Conservation (phyloP, 495 filamentous ascomycete genomes). For the Hypoxylon fuscum region DNA sequence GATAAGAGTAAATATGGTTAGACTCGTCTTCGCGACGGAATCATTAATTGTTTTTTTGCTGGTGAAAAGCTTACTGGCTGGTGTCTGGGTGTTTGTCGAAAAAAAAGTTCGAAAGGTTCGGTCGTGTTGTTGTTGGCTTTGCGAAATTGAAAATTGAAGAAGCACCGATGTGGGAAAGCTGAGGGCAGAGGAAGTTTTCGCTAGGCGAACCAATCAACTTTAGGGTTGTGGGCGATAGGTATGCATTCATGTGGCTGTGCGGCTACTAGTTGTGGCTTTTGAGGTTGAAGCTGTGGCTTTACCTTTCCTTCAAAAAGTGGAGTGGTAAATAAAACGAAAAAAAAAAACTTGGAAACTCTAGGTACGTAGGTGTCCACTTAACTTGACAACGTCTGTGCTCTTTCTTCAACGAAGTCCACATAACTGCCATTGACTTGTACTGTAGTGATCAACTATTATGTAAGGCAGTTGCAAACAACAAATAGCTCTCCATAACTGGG, state of each 20-base stretch:
- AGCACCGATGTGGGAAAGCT: slow-evolving; percentile 44
- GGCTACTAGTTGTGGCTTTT: slow-evolving; percentile 8
- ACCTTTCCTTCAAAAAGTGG: too few relatives aligned
- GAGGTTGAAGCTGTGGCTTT: not conserved
- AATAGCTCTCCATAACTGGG: too few relatives aligned
- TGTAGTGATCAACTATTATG: too few relatives aligned
- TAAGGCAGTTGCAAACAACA: too few relatives aligned
- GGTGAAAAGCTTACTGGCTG: slow-evolving; percentile 36
- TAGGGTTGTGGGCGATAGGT: slow-evolving; percentile 29
- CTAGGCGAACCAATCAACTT: slow-evolving; percentile 46
- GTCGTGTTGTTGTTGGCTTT: slow-evolving; percentile 41
- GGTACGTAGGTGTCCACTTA: not conserved
- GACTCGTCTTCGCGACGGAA: slow-evolving; percentile 3
- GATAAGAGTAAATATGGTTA: slow-evolving; percentile 25
- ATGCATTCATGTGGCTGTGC: slow-evolving; percentile 18
- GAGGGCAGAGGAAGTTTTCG: slow-evolving; percentile 44
- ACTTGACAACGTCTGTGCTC: not conserved
- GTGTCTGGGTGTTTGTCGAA: slow-evolving; percentile 43
- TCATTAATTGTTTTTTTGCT: slow-evolving; percentile 2
- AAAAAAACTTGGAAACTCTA: too few relatives aligned
- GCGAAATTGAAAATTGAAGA: slow-evolving; percentile 46
- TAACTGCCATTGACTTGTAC: too few relatives aligned
- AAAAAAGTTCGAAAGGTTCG: slow-evolving; percentile 19
- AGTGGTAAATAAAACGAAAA: too few relatives aligned
- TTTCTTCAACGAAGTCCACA: too few relatives aligned